A percentile compares a stretch with the other conserved stretches of the same genome.
These are phyloP conservation scores for Farysia itapuensis DNA, from an alignment of 1,284 basidiomycete species.

Conservation along the genomic window DNA sequence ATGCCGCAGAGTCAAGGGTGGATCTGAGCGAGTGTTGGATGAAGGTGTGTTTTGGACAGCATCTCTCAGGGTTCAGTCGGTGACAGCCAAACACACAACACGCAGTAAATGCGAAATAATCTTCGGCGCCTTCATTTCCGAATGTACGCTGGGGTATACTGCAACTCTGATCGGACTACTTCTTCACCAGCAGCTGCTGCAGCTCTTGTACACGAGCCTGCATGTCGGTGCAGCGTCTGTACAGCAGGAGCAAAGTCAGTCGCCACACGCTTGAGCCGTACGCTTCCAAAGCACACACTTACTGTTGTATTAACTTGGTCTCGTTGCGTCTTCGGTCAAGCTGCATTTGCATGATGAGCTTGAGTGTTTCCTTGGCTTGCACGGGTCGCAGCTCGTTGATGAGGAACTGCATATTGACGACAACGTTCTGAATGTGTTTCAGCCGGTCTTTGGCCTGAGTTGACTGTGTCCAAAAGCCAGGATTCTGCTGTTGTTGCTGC, in stretches of 20 bases:
- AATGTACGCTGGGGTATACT: no score
- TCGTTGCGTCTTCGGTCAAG: constrained; percentile 41
- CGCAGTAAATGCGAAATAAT: no score
- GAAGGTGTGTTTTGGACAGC: no score
- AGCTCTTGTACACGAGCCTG: background rate
- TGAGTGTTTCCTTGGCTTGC: constrained; percentile 49
- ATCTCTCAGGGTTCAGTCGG: no score
- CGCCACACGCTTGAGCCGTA: background rate
- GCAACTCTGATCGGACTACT: no score
- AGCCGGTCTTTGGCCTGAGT: constrained; percentile 46
- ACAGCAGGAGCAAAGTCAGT: background rate
- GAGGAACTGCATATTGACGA: constrained; percentile 55
- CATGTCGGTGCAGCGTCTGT: background rate
- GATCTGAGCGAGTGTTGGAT: no score
- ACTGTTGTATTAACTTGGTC: constrained; percentile 36
- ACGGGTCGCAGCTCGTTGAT: constrained; percentile 54
- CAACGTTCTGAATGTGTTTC: constrained; percentile 50
- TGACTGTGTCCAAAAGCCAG: constrained; percentile 35
- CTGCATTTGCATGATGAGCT: constrained; percentile 42
- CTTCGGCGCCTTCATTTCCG: no score
- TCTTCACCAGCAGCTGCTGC: background rate
- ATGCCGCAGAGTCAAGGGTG: no score
- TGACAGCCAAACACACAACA: no score
- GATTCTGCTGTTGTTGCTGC: constrained; percentile 20
- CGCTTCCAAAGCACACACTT: constrained; percentile 2